Evolutionary conservation across 805 yeast species (phyloP).

Genomic region (Ogataea henricii): DNA sequence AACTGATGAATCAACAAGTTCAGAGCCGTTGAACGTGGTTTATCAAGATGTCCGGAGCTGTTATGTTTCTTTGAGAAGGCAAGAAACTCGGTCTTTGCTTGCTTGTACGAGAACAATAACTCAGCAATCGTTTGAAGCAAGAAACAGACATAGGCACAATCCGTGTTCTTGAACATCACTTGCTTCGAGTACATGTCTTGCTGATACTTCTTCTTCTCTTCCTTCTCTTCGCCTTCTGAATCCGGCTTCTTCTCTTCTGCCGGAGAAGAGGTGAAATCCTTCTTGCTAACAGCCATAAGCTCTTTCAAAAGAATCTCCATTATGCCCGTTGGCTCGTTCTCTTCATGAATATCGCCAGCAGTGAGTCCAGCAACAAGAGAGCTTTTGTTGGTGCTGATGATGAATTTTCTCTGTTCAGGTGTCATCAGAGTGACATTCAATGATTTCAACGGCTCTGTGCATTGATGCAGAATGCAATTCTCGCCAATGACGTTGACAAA

Average conservation of each 20-base stretch:
- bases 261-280: slow-evolving; percentile 28
- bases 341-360: not conserved
- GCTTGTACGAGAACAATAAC: slow-evolving; percentile 73
- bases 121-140: slow-evolving; percentile 70
- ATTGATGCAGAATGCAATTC: slow-evolving; percentile 19
- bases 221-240: slow-evolving; percentile 17
- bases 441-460: slow-evolving; percentile 24
- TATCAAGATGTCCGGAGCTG: slow-evolving; percentile 40
- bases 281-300: slow-evolving; percentile 48
- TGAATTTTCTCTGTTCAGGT: slow-evolving; percentile 26
- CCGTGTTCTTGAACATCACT: slow-evolving; percentile 47
- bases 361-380: not conserved
- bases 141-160: slow-evolving; percentile 68
- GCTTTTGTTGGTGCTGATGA: slow-evolving; percentile 2
- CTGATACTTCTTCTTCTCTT: slow-evolving; percentile 20
- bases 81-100: slow-evolving; percentile 78
- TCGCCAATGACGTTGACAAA: slow-evolving; percentile 30
- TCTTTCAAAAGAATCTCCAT: slow-evolving; percentile 65
- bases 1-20: slow-evolving; percentile 78
- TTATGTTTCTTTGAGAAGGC: slow-evolving; percentile 65
- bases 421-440: slow-evolving; percentile 22
- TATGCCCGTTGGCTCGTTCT: slow-evolving; percentile 48
- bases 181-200: slow-evolving; percentile 27
- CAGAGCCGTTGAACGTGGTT: slow-evolving; percentile 76
- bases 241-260: slow-evolving; percentile 19